Conservation (phyloP, 306 rosid species). For the Betula pendula region DNA sequence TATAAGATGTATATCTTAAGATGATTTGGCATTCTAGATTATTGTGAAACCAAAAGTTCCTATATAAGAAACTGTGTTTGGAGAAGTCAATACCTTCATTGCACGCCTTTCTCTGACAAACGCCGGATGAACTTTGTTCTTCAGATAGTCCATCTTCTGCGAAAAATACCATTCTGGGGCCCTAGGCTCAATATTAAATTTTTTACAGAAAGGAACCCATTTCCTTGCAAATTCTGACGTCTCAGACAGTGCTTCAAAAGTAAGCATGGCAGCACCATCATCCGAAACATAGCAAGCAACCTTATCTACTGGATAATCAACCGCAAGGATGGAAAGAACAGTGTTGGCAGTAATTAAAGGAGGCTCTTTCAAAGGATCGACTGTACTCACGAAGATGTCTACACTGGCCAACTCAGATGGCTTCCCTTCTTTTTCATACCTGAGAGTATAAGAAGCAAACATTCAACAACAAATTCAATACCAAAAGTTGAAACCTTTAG, state of each 20-base stretch:
- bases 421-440: constrained; percentile 97
- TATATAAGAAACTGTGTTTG: neutral
- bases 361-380: constrained; percentile 95
- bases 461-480: constrained; percentile 15
- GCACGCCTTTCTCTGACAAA: constrained; percentile 97
- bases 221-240: constrained; percentile 89
- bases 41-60: neutral
- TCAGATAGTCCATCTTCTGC: constrained; percentile 86
- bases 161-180: constrained; percentile 96
- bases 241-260: constrained; percentile 97
- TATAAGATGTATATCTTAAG: neutral
- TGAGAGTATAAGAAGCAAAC: constrained; percentile 38
- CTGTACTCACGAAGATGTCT: constrained; percentile 94
- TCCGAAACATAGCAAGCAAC: constrained; percentile 98
- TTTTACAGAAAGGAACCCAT: constrained; percentile 91
- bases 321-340: constrained; percentile 89
- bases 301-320: constrained; percentile 91
- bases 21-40: neutral
- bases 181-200: constrained; percentile 79
- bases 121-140: constrained; percentile 85
- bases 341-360: constrained; percentile 95
- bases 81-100: constrained; percentile 67
- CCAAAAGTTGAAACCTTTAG: neutral
- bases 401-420: constrained; percentile 73
- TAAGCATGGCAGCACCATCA: constrained; percentile 99